phyloP scores from a whole-genome alignment of 495 filamentous ascomycete genomes.

The Melanomma pulvis-pyrius region DNA sequence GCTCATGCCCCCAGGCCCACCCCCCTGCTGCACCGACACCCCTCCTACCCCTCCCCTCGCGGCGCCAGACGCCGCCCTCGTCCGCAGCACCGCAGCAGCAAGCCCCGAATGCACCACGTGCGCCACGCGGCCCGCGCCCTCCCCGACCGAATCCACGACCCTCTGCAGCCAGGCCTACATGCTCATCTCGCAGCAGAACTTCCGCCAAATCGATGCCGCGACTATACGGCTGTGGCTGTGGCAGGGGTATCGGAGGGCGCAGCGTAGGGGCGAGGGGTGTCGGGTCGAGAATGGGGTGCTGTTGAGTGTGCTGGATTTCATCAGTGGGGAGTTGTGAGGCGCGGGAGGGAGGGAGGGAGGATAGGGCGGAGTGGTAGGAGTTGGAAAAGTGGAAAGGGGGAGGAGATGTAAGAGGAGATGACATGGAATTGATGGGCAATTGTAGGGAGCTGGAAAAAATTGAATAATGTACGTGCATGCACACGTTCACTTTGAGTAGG shows the following conservation, averaged over 20 bases:
- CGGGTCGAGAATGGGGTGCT: slow-evolving; percentile 35
- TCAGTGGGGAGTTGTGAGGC: slow-evolving; percentile 26
- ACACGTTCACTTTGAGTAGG: too few relatives aligned
- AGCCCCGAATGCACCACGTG: slow-evolving; percentile 27
- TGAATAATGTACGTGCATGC: too few relatives aligned
- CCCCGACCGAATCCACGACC: slow-evolving; percentile 29
- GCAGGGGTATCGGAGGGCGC: slow-evolving; percentile 30
- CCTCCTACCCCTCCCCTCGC: neutral
- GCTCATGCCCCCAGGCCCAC: slow-evolving; percentile 2
- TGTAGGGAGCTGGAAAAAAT: too few relatives aligned
- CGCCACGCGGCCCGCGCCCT: slow-evolving; percentile 16
- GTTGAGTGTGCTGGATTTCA: slow-evolving; percentile 34
- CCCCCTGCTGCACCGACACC: slow-evolving; percentile 17
- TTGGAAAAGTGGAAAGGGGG: too few relatives aligned
- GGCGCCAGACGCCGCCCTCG: neutral
- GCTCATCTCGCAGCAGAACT: slow-evolving; percentile 34
- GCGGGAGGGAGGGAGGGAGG: too few relatives aligned
- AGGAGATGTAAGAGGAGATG: too few relatives aligned
- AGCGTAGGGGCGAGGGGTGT: slow-evolving; percentile 32
- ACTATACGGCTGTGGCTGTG: slow-evolving; percentile 32
- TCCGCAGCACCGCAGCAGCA: too few relatives aligned
- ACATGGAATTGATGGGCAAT: too few relatives aligned
- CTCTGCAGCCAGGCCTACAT: slow-evolving; percentile 36
- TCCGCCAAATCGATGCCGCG: slow-evolving; percentile 24
- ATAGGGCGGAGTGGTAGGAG: too few relatives aligned